phyloP scores from a whole-genome alignment of 75 land plant species.

The Larix kaempferi region DNA sequence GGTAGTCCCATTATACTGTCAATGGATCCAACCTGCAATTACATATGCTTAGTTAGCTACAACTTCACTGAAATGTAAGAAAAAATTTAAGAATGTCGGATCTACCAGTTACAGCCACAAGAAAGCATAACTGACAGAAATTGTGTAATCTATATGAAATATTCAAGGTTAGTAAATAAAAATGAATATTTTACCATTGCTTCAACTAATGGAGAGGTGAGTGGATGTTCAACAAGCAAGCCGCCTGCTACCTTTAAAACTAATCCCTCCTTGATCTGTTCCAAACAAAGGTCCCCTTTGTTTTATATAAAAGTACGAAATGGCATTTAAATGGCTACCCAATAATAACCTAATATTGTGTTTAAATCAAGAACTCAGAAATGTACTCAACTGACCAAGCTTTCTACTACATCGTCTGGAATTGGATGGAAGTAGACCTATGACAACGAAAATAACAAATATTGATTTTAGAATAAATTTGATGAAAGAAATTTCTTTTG shows the following conservation, averaged over 20 bases:
- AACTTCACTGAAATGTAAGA: not conserved
- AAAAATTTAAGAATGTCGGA: not conserved
- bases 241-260: conserved; percentile 93
- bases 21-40: conserved; percentile 44
- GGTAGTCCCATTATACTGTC: conserved; percentile 74
- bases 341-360: not conserved
- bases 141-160: not conserved
- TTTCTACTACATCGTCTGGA: conserved; percentile 84
- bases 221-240: conserved; percentile 85
- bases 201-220: conserved; percentile 71
- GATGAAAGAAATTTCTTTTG: not conserved
- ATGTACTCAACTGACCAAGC: conserved; percentile 39
- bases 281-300: not conserved
- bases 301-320: not conserved
- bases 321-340: conserved; percentile 8
- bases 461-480: not conserved
- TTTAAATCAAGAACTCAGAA: not conserved
- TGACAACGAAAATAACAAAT: conserved; percentile 6
- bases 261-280: conserved; percentile 77
- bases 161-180: not conserved
- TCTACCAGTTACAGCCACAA: not conserved
- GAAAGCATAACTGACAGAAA: not conserved
- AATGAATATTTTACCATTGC: conserved; percentile 51
- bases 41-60: conserved; percentile 1
- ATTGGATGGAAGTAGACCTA: conserved; percentile 90